Conservation (phyloP, 257 asterid species). For the Solanum peruvianum region DNA sequence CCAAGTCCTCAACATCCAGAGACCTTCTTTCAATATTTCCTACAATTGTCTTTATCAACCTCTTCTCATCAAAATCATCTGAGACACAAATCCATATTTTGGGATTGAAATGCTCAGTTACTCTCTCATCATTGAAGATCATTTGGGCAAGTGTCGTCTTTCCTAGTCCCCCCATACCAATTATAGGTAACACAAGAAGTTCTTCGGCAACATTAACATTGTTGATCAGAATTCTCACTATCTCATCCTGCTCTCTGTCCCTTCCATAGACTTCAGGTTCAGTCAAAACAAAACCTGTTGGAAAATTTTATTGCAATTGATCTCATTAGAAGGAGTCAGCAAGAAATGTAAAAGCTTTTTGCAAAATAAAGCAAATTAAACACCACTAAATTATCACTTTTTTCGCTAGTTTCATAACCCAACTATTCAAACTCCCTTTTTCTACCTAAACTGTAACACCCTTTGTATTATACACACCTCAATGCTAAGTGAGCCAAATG, state of each 20-base stretch:
- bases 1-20: not conserved
- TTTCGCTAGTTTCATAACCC: not conserved
- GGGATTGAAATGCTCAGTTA: not conserved
- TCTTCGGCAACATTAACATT: not conserved
- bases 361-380: not conserved
- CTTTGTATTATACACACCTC: not conserved
- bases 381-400: not conserved
- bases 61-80: not conserved
- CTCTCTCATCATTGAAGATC: not conserved
- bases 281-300: not conserved
- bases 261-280: not conserved
- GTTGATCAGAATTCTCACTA: not conserved
- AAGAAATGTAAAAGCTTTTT: not conserved
- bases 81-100: not conserved
- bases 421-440: not conserved
- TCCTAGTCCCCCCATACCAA: not conserved
- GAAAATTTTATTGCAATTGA: not conserved
- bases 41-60: not conserved
- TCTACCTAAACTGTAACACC: not conserved
- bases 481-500: not conserved
- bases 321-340: not conserved
- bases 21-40: not conserved
- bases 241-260: not conserved
- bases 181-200: not conserved
- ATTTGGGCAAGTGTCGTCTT: not conserved